Conservation (phyloP, 345 rosid species). For the Boechera divaricarpa region DNA sequence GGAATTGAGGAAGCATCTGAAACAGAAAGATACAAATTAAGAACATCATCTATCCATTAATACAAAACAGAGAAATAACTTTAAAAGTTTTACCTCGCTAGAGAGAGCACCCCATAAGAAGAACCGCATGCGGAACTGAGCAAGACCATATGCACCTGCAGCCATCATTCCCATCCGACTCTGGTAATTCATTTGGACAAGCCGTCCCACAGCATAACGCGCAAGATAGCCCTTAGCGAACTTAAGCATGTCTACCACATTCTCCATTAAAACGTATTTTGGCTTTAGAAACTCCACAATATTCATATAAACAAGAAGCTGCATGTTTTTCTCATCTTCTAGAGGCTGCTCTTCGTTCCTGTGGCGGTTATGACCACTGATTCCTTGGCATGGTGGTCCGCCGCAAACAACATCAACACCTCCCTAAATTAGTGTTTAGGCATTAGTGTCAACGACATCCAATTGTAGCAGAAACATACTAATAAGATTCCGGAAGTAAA, state of each 20-base stretch:
- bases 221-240: conserved; percentile 65
- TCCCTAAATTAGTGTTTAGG: conserved; percentile 50
- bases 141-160: conserved; percentile 89
- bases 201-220: conserved; percentile 69
- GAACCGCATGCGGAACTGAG: conserved; percentile 75
- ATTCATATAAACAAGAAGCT: conserved; percentile 68
- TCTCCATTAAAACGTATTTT: conserved; percentile 76
- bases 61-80: not conserved
- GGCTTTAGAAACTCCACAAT: conserved; percentile 71
- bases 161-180: conserved; percentile 81
- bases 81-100: conserved; percentile 46
- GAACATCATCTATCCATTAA: not conserved
- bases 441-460: conserved; percentile 3
- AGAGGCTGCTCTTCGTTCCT: conserved; percentile 60
- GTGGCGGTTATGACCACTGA: conserved; percentile 77
- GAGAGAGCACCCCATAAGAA: conserved; percentile 86
- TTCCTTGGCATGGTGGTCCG: conserved; percentile 91
- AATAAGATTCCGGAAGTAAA: not conserved
- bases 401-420: conserved; percentile 77
- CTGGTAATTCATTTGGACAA: conserved; percentile 73
- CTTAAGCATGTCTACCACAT: conserved; percentile 74
- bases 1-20: conserved; percentile 73
- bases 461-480: conserved; percentile 7
- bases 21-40: conserved; percentile 2
- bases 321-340: conserved; percentile 66